A percentile compares a stretch with the other conserved stretches of the same genome.
Conservation (phyloP, 495 filamentous ascomycete species). For the Aspergillus sparsus region DNA sequence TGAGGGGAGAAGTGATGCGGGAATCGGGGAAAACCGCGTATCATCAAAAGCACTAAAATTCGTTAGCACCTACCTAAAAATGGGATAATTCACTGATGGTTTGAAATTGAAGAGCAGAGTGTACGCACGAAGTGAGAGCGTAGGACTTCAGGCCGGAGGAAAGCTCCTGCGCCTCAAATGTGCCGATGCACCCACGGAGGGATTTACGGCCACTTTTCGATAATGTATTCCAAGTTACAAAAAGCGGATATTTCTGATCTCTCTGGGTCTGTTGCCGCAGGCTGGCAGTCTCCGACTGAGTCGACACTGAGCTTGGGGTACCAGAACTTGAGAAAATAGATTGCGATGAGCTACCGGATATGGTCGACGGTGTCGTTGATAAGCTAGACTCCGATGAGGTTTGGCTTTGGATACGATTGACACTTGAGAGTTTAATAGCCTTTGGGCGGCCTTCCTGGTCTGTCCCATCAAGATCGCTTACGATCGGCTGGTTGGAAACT, state of each 20-base stretch:
- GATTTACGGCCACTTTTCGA: constrained; percentile 60
- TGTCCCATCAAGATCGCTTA: constrained; percentile 32
- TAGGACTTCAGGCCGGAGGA: constrained; percentile 73
- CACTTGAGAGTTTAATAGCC: constrained; percentile 33
- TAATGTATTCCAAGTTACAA: constrained; percentile 92
- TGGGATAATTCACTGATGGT: neutral
- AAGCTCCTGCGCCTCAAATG: constrained; percentile 80
- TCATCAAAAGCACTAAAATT: constrained; percentile 76
- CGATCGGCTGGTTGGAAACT: constrained; percentile 19
- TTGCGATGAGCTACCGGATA: constrained; percentile 46
- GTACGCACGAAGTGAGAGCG: constrained; percentile 75
- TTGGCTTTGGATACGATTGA: constrained; percentile 40
- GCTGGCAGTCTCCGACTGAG: constrained; percentile 29
- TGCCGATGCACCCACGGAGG: constrained; percentile 94
- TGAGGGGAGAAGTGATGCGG: constrained; percentile 62
- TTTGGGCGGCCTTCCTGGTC: constrained; percentile 31
- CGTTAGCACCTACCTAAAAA: constrained; percentile 10
- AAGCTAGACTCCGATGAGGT: constrained; percentile 44
- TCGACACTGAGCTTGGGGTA: constrained; percentile 45
- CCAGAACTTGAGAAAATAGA: constrained; percentile 46
- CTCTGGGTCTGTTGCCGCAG: constrained; percentile 25
- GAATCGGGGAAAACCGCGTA: constrained; percentile 77
- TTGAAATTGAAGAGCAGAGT: neutral
- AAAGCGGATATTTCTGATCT: constrained; percentile 62
- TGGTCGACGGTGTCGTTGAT: constrained; percentile 47